phyloP scores from a whole-genome alignment of 1,284 basidiomycete species.

The Singerocomus inundabilis region DNA sequence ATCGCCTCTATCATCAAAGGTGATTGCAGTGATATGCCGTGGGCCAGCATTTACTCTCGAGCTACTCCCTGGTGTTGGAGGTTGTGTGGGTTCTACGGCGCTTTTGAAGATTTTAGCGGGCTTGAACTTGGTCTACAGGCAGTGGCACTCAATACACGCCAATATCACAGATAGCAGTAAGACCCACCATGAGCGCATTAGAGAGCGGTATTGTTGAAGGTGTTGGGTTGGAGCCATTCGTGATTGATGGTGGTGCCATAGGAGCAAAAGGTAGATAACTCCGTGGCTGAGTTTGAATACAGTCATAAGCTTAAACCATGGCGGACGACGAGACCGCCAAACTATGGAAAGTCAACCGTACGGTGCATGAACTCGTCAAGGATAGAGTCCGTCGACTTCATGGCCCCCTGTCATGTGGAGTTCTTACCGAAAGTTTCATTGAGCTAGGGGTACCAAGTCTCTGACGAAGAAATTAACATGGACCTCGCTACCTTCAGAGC shows the following conservation, averaged over 20 bases:
- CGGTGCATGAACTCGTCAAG: slow-evolving; percentile 94
- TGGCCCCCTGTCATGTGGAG: slow-evolving; percentile 2
- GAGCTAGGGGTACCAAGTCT: slow-evolving; percentile 79
- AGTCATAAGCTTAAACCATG: slow-evolving; percentile 42
- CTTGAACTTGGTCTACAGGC: slow-evolving; percentile 66
- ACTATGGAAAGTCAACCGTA: slow-evolving; percentile 95
- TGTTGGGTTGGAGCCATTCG: slow-evolving; percentile 35
- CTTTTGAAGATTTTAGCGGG: slow-evolving; percentile 87
- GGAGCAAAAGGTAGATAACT: slow-evolving; percentile 1
- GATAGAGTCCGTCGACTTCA: slow-evolving; percentile 67
- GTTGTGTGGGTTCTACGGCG: slow-evolving; percentile 62
- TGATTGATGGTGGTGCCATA: slow-evolving; percentile 28
- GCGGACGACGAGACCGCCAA: slow-evolving; percentile 77
- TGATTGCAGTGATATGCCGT: slow-evolving; percentile 81
- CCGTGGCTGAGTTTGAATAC: slow-evolving; percentile 34
- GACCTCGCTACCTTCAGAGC: slow-evolving; percentile 73
- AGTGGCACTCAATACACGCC: neutral
- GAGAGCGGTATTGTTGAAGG: slow-evolving; percentile 38
- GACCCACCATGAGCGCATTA: slow-evolving; percentile 48
- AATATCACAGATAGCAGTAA: neutral
- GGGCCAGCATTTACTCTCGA: slow-evolving; percentile 44
- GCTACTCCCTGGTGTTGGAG: slow-evolving; percentile 46
- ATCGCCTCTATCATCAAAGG: slow-evolving; percentile 91
- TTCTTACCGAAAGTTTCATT: slow-evolving; percentile 20
- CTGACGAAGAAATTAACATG: slow-evolving; percentile 89